Percentiles rank a stretch among this genome's conserved stretches.
Conservation (phyloP, 2,329 filamentous ascomycete genomes). For the Aphanocladium album region DNA sequence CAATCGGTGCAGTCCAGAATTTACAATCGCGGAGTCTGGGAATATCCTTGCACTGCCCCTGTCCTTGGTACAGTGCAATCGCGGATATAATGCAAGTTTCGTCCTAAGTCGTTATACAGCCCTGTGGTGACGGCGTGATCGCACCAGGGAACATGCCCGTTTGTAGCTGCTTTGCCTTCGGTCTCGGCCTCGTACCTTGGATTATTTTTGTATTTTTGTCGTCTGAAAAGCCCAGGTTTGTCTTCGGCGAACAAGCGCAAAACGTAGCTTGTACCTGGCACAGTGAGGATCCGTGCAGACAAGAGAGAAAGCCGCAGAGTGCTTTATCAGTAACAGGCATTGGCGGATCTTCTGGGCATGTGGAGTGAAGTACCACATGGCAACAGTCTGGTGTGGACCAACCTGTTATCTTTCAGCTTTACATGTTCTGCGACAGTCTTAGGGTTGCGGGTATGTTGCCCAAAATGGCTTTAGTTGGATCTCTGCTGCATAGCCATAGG, state of each 20-base stretch:
- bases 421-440: neutral
- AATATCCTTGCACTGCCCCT: neutral
- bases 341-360: neutral
- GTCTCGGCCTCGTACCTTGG: neutral
- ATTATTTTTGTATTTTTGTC: neutral
- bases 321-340: neutral
- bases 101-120: neutral
- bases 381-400: slow-evolving; percentile 1
- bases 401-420: slow-evolving; percentile 10
- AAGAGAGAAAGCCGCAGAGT: neutral
- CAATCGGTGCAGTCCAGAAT: neutral
- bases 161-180: neutral
- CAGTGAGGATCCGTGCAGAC: neutral
- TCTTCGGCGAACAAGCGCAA: neutral
- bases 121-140: neutral
- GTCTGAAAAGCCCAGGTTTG: neutral
- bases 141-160: neutral
- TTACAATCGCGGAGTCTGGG: neutral
- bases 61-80: neutral
- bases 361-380: neutral
- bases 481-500: neutral
- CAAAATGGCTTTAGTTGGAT: neutral
- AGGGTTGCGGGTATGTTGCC: neutral
- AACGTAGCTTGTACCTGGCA: neutral
- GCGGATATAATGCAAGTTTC: neutral